A percentile compares a stretch with the other conserved stretches of the same genome.
Evolutionary conservation across 352 stramenopile species (phyloP).

Genomic region (Globisporangium okanoganense): DNA sequence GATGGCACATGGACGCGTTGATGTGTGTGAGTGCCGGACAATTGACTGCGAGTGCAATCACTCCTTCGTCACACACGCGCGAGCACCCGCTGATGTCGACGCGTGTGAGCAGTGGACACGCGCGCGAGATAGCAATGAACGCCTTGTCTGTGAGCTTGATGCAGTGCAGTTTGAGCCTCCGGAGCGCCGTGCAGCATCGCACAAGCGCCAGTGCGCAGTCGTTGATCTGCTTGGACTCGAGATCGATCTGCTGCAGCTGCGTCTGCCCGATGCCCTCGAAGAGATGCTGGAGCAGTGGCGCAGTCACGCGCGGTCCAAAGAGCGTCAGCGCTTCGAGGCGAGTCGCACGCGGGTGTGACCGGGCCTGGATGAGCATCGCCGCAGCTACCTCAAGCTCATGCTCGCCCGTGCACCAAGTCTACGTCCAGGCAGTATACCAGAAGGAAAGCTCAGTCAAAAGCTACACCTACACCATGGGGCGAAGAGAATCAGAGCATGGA

Average conservation of each 20-base stretch:
- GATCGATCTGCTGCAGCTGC: conserved; percentile 40
- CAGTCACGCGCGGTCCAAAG: conserved; percentile 56
- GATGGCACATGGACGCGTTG: conserved; percentile 79
- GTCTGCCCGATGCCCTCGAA: conserved; percentile 31
- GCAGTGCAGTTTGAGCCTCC: conserved; percentile 47
- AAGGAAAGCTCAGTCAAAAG: background rate
- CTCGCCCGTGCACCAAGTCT: conserved; percentile 74
- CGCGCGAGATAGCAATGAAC: conserved; percentile 36
- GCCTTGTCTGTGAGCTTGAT: conserved; percentile 68
- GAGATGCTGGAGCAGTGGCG: conserved; percentile 36
- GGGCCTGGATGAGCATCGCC: conserved; percentile 19
- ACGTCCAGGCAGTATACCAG: background rate
- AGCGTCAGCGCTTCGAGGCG: conserved; percentile 47
- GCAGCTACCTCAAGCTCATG: conserved; percentile 50
- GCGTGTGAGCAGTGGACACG: conserved; percentile 32
- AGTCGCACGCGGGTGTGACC: conserved; percentile 15
- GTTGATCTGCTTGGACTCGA: conserved; percentile 76
- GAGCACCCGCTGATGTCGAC: conserved; percentile 77
- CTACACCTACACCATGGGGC: too few relatives aligned
- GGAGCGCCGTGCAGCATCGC: conserved; percentile 30
- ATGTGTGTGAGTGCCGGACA: conserved; percentile 45
- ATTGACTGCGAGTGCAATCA: conserved; percentile 60
- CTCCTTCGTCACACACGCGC: conserved; percentile 69
- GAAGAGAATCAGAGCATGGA: background rate
- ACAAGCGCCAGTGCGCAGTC: conserved; percentile 41